phyloP scores from a whole-genome alignment of 805 yeast species.

The Huiozyma sinensis region DNA sequence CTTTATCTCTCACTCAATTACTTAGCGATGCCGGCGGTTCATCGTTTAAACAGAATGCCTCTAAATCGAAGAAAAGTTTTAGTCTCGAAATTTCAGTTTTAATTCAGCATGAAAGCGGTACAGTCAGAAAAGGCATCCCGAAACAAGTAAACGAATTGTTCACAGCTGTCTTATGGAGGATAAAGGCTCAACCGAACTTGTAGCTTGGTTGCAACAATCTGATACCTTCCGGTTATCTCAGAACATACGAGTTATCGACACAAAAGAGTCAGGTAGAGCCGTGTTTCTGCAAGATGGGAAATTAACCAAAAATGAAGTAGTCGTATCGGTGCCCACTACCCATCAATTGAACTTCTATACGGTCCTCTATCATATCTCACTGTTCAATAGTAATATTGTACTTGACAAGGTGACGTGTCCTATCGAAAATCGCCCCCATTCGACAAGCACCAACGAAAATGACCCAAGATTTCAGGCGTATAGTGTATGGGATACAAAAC shows the following conservation, averaged over 20 bases:
- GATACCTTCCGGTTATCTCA: conserved; percentile 28
- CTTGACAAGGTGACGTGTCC: conserved; percentile 7
- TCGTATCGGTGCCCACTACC: conserved; percentile 48
- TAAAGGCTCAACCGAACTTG: too few relatives aligned
- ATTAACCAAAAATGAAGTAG: conserved; percentile 32
- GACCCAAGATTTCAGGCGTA: conserved; percentile 27
- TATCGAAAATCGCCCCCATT: not conserved
- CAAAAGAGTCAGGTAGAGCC: conserved; percentile 51
- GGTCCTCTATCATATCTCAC: conserved; percentile 35
- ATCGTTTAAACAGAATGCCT: too few relatives aligned
- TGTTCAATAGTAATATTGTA: conserved; percentile 20
- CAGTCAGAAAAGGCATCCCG: too few relatives aligned
- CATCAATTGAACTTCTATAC: conserved; percentile 51
- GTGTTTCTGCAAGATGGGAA: conserved; percentile 32
- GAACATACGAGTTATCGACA: conserved; percentile 33
- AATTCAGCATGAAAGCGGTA: too few relatives aligned
- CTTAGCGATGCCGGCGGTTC: too few relatives aligned
- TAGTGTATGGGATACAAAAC: conserved; percentile 21
- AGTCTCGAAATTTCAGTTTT: too few relatives aligned
- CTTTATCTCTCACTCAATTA: too few relatives aligned
- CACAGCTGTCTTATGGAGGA: too few relatives aligned
- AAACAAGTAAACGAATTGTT: too few relatives aligned
- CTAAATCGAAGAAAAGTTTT: too few relatives aligned
- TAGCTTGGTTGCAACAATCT: conserved; percentile 26
- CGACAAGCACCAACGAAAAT: not conserved